Conservation (phyloP, 164 flowering plant genomes). For the Saururus chinensis region DNA sequence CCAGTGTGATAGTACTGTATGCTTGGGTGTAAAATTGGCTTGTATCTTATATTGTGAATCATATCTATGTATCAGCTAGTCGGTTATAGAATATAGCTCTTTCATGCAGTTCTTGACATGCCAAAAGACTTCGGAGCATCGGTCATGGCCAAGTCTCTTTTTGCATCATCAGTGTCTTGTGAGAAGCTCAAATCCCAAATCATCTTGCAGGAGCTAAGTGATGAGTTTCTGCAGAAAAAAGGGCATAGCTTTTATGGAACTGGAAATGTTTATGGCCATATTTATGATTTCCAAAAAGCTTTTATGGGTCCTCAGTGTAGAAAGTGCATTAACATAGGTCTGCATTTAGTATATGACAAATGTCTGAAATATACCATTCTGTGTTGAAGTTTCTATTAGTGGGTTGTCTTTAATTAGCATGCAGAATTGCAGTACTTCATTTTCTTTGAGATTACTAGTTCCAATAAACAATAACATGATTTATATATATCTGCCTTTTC, state of each 20-base stretch:
- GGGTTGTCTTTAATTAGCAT: not conserved
- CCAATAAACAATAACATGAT: too few relatives aligned
- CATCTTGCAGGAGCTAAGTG: constrained; percentile 31
- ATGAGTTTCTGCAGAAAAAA: constrained; percentile 26
- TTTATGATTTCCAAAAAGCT: constrained; percentile 34
- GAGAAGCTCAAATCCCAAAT: constrained; percentile 32
- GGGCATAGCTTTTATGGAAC: constrained; percentile 23
- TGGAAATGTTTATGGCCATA: constrained; percentile 35
- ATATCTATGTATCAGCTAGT: constrained; percentile 11
- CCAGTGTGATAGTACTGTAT: not conserved
- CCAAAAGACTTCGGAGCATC: constrained; percentile 71
- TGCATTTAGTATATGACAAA: constrained; percentile 14
- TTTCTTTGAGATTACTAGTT: not conserved
- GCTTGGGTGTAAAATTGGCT: not conserved
- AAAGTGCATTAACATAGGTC: constrained; percentile 48
- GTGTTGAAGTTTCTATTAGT: not conserved
- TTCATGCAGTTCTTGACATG: constrained; percentile 72
- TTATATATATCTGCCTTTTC: not conserved
- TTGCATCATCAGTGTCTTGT: constrained; percentile 58
- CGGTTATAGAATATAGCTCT: constrained; percentile 56
- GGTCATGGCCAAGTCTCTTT: constrained; percentile 80
- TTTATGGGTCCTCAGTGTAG: constrained; percentile 23
- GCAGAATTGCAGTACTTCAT: not conserved
- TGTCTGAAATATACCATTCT: not conserved
- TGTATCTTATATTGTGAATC: constrained; percentile 5